phyloP scores from a whole-genome alignment of 495 filamentous ascomycete species.

The Aspergillus nidulans region DNA sequence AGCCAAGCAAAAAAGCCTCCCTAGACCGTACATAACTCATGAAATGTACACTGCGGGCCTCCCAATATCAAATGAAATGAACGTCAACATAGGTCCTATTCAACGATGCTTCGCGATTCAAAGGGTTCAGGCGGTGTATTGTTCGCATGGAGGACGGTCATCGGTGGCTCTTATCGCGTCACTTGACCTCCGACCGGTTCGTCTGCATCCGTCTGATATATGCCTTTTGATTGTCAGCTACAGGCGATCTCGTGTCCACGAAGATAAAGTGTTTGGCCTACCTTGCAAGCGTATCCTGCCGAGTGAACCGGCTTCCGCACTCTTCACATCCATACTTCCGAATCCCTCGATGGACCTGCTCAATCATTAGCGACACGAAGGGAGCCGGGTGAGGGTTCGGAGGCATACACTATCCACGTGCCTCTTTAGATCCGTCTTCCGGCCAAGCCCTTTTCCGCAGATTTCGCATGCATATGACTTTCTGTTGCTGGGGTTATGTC shows the following conservation, averaged over 20 bases:
- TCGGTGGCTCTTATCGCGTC: neutral
- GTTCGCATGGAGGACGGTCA: neutral
- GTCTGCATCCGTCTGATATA: conserved; percentile 15
- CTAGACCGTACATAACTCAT: neutral
- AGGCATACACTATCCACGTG: conserved; percentile 72
- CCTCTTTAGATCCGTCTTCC: conserved; percentile 79
- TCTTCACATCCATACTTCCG: conserved; percentile 66
- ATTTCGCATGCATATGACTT: conserved; percentile 66
- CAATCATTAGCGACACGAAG: conserved; percentile 12
- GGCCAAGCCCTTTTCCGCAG: conserved; percentile 41
- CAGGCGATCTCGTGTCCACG: neutral
- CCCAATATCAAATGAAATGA: neutral
- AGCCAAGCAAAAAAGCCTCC: conserved; percentile 9
- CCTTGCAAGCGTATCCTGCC: conserved; percentile 81
- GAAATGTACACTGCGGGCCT: conserved; percentile 5
- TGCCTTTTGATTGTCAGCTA: conserved; percentile 20
- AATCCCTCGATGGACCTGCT: conserved; percentile 65
- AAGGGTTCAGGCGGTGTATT: neutral
- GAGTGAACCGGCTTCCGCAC: conserved; percentile 70
- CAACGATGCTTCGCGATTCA: neutral
- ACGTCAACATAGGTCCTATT: neutral
- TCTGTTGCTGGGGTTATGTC: conserved; percentile 71
- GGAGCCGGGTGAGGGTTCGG: neutral
- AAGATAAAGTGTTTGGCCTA: conserved; percentile 27
- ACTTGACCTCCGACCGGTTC: conserved; percentile 1